These are phyloP conservation scores for Phytophthora agathidicida DNA, from an alignment of 352 stramenopile species.

Conservation along the genomic window DNA sequence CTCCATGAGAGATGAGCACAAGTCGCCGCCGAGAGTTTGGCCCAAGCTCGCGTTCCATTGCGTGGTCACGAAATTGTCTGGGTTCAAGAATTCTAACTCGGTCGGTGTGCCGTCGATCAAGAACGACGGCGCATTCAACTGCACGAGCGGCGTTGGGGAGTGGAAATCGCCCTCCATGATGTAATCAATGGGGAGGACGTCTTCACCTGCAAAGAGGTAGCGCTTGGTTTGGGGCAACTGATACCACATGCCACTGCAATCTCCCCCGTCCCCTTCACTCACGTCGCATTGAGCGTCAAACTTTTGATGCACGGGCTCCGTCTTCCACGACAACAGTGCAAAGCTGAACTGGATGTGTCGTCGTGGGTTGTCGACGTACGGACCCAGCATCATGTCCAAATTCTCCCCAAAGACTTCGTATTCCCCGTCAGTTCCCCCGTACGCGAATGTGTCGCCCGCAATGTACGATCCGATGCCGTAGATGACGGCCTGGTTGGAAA, in stretches of 20 bases:
- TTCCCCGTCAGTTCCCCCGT: constrained; percentile 15
- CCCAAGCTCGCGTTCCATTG: constrained; percentile 28
- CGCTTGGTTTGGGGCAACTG: constrained; percentile 48
- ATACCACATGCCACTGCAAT: constrained; percentile 48
- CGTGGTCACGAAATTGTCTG: constrained; percentile 24
- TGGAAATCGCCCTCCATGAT: constrained; percentile 42
- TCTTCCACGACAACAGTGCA: constrained; percentile 42
- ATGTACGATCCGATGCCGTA: constrained; percentile 59
- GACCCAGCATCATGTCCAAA: constrained; percentile 20
- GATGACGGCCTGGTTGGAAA: constrained; percentile 36
- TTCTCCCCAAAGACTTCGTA: constrained; percentile 17
- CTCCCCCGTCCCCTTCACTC: constrained; percentile 8
- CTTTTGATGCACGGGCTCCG: constrained; percentile 27
- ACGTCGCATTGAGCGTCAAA: constrained; percentile 49
- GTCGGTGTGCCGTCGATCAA: constrained; percentile 20
- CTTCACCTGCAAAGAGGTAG: constrained; percentile 46
- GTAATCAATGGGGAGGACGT: constrained; percentile 27
- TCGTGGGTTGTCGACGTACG: constrained; percentile 41
- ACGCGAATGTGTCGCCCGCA: constrained; percentile 38
- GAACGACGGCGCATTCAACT: constrained; percentile 41
- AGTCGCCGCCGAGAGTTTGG: constrained; percentile 23
- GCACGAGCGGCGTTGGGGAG: constrained; percentile 47
- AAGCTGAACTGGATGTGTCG: constrained; percentile 53
- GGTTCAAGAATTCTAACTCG: constrained; percentile 36
- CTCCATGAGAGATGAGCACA: constrained; percentile 51